These are phyloP conservation scores for Diospyros lotus DNA, from an alignment of 148 eudicot species.

Conservation along the genomic window DNA sequence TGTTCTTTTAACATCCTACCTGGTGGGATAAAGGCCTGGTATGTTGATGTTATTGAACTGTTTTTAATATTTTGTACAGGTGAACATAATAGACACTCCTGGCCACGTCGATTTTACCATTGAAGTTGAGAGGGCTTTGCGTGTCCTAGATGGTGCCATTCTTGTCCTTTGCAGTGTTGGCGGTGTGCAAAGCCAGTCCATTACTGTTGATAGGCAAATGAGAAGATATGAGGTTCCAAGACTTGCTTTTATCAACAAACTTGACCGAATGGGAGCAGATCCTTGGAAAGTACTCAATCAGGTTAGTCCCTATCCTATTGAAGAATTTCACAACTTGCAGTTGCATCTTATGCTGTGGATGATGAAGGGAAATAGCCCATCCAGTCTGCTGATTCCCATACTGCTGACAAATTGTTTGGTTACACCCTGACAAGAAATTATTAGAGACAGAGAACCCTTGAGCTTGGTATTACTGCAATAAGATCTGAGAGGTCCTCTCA, in stretches of 20 bases:
- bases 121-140: constrained; percentile 98
- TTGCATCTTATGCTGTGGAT: not conserved
- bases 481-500: not conserved
- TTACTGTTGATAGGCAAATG: constrained; percentile 99
- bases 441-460: not conserved
- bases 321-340: not conserved
- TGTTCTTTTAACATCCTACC: too few relatives aligned
- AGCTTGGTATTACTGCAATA: not conserved
- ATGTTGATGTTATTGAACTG: too few relatives aligned
- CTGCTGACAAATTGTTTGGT: not conserved
- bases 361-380: not conserved
- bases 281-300: constrained; percentile 96
- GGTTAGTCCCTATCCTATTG: constrained; percentile 33
- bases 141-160: constrained; percentile 98
- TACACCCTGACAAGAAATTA: not conserved
- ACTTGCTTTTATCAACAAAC: constrained; percentile 90
- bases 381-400: not conserved
- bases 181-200: constrained; percentile 98
- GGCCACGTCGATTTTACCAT: constrained; percentile 99
- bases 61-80: constrained; percentile 28
- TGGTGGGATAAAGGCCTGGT: too few relatives aligned
- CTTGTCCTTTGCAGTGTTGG: constrained; percentile 99
- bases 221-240: constrained; percentile 95
- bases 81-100: constrained; percentile 95
- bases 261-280: constrained; percentile 98